Base-by-base conservation (phyloP, 108 stramenopile genomes). In the Skeletonema menzelii region DNA sequence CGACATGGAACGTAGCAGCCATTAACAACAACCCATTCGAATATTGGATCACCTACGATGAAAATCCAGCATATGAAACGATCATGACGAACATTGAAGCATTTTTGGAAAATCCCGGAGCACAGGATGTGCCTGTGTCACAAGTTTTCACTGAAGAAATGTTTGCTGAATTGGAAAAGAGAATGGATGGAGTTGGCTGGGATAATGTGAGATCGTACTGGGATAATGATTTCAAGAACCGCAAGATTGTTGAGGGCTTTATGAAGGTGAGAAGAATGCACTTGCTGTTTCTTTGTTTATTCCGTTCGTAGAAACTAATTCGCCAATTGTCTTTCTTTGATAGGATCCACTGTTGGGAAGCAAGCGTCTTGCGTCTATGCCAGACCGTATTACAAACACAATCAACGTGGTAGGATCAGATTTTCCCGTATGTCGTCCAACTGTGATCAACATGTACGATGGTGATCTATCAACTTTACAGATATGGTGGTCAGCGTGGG, bases 401-500 rank as follows among this genome's bases (percentile, higher is more conserved):
- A 91, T 96, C 66, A 89, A 85, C 44, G 65, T 88, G 5, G 76
- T 79, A 20, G 73, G 63, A 19, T 59, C 65, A 10, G 76, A 77
- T 11, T 67, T 58, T 7, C 70, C 72, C 42, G 86, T 91, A 8
- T 94, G 74, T 64, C 90, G 97, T 12, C 97, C 97, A 19, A 96
- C 97, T 27, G 93, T 96, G 14, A 98, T 98, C 69, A 98, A 96
- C 79, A 96, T 96, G 95, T 97, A 96, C 69, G 86, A 74, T 20
- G 93, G 87, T 8, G 90, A 91, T 47, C 74, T 97, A 44, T 75
- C 77, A 38, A 84, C 66, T 20, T 65, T 91, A 17, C 78, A 79
- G 8, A 49, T 70, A 59, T 97, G 97, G 97, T 97, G 95, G 95
- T 60, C 72, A n/a, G 89, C 85, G 11, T 97, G 97, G 97, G 80